These are phyloP conservation scores for Xylaria castorea DNA, from an alignment of 495 filamentous ascomycete species.

Conservation along the genomic window DNA sequence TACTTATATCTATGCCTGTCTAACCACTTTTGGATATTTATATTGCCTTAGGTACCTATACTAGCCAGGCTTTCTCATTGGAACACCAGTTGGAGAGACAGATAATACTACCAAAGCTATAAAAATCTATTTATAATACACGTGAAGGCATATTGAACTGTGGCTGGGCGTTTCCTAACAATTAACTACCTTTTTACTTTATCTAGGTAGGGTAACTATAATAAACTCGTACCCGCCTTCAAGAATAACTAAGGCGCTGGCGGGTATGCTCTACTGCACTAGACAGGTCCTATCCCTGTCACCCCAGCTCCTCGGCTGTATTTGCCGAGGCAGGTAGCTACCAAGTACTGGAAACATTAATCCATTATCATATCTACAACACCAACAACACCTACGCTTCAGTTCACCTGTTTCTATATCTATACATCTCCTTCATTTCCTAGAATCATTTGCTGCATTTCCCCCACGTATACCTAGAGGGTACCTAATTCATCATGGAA, in stretches of 20 bases:
- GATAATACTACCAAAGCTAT: neutral
- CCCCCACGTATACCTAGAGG: neutral
- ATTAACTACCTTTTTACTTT: neutral
- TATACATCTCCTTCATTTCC: constrained; percentile 4
- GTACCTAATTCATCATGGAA: constrained; percentile 24
- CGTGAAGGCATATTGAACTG: neutral
- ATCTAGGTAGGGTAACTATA: neutral
- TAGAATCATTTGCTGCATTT: neutral
- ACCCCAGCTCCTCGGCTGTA: constrained; percentile 10
- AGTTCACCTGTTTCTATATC: neutral
- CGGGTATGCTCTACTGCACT: neutral
- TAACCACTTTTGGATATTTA: neutral
- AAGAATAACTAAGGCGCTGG: neutral
- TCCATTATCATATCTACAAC: neutral
- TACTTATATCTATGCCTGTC: neutral
- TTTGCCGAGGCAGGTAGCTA: constrained; percentile 27
- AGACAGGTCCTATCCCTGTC: neutral
- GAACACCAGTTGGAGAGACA: neutral
- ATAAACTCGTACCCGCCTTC: neutral
- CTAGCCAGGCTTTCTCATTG: neutral
- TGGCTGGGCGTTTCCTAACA: neutral
- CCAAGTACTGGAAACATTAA: neutral
- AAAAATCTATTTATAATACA: neutral
- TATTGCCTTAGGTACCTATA: too few species aligned
- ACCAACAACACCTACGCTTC: neutral